These are phyloP conservation scores for Forsythia suspensa DNA, from an alignment of 257 asterid species.

Conservation along the genomic window DNA sequence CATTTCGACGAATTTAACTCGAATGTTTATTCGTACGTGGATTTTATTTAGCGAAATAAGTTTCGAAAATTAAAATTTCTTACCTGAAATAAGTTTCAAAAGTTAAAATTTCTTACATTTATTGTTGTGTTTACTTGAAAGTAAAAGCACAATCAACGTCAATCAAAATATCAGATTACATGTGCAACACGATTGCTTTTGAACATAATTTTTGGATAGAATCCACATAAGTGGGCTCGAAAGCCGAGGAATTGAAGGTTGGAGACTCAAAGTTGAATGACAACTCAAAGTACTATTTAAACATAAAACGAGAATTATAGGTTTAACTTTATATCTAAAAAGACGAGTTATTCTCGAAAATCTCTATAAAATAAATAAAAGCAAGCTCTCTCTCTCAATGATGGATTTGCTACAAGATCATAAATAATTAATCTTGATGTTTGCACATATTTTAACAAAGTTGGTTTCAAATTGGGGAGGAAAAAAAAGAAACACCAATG, in stretches of 20 bases:
- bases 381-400: neutral
- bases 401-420: constrained; percentile 9
- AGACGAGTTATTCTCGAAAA: neutral
- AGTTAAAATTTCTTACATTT: neutral
- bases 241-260: neutral
- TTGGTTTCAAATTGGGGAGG: constrained; percentile 13
- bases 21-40: neutral
- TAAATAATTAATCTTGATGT: constrained; percentile 17
- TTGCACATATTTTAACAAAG: constrained; percentile 31
- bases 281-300: neutral
- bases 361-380: neutral
- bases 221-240: too few relatives aligned
- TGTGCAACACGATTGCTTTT: neutral
- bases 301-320: too few relatives aligned
- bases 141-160: too few relatives aligned
- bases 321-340: too few relatives aligned
- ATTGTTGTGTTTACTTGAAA: too few relatives aligned
- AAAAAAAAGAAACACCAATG: constrained; percentile 5
- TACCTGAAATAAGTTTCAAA: neutral
- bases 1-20: neutral
- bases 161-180: neutral
- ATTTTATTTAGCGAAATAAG: neutral
- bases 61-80: neutral
- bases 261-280: neutral
- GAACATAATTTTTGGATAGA: too few relatives aligned